phyloP scores from a whole-genome alignment of 805 yeast genomes.

The Priceomyces carsonii region DNA sequence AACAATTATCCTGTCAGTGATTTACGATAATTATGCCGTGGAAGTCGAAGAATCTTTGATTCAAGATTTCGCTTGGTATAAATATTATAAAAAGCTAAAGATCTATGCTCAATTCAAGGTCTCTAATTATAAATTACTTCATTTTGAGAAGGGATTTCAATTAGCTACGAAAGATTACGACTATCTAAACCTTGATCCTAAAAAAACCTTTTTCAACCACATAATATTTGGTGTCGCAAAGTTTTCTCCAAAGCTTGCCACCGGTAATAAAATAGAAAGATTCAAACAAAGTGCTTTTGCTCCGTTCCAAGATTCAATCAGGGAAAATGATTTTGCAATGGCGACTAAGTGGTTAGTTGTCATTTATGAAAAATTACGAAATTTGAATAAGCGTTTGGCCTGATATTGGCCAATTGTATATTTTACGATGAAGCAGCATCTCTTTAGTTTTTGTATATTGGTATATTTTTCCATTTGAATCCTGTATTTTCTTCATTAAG shows the following conservation, averaged over 20 bases:
- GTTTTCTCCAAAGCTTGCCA: slow-evolving; percentile 10
- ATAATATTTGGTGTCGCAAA: slow-evolving; percentile 21
- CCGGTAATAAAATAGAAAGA: background rate
- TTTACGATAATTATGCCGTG: slow-evolving; percentile 50
- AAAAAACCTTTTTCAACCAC: slow-evolving; percentile 16
- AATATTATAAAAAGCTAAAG: slow-evolving; percentile 55
- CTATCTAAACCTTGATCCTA: slow-evolving; percentile 12
- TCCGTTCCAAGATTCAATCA: slow-evolving; percentile 18
- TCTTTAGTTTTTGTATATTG: too few relatives aligned
- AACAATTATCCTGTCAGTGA: slow-evolving; percentile 24
- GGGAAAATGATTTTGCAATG: slow-evolving; percentile 21
- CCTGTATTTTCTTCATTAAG: too few relatives aligned
- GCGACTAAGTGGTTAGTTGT: slow-evolving; percentile 24
- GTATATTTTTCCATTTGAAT: too few relatives aligned
- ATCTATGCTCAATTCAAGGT: slow-evolving; percentile 58
- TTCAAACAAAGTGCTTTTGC: slow-evolving; percentile 19
- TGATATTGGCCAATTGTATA: too few relatives aligned
- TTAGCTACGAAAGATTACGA: slow-evolving; percentile 18
- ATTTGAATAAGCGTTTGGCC: slow-evolving; percentile 14
- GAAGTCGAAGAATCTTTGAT: slow-evolving; percentile 51
- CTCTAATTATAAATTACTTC: slow-evolving; percentile 52
- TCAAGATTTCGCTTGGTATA: slow-evolving; percentile 80
- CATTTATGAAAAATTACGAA: slow-evolving; percentile 24
- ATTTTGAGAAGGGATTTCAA: slow-evolving; percentile 30
- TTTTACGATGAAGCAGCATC: too few relatives aligned